Evolutionary conservation across 1,284 basidiomycete genomes (phyloP), one percentile per base, ranked within the genome.

Genomic region (Schizophyllum amplum): DNA sequence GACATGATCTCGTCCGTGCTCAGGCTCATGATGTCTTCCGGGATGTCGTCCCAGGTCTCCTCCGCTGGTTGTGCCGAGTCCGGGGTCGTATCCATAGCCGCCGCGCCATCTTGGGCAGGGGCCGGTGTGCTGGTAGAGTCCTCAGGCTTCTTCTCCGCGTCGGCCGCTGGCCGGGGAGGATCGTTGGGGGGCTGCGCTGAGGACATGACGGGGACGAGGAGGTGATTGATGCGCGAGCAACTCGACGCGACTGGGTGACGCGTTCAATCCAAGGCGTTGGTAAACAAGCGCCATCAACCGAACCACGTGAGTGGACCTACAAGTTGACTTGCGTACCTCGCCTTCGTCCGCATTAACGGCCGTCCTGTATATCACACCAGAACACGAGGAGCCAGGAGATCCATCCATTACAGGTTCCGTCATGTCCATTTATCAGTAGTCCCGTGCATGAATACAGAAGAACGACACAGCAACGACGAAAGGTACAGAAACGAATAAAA

Each of bases 1-100:
- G 92, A 92, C 60, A 85, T 71, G 62, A 97, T 90, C 63, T 95
- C 93, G 55, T 95, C 92, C 1, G 89, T 85, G 58, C 75, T 80
- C 52, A 90, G 72, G 27, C 79, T 71, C 70, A 84, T 74, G 63
- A 94, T 86, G 24, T 94, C 92, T 62, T 85, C 84, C 1, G 91
- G 90, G 59, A 94, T 87, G 67, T 92, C 90, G 23, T 81, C 83
- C 84, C 86, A 92, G 55, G 82, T 86, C 69, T 92, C 90, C 67
- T 87, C 87, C 15, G 77, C 71, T 1, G 83, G 83, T 21, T 11
- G 48, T 47, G 75, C 75, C n/a, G n/a, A n/a, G 66, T 89, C 87
- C 56, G 86, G 81, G 23, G 83, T 79, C 3, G 80, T 84, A 68
- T 91, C 89, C 88, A 90, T 90, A 53, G 75, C 72, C 23, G 74